phyloP scores from a whole-genome alignment of 306 rosid species.

The Rubus parviflorus region DNA sequence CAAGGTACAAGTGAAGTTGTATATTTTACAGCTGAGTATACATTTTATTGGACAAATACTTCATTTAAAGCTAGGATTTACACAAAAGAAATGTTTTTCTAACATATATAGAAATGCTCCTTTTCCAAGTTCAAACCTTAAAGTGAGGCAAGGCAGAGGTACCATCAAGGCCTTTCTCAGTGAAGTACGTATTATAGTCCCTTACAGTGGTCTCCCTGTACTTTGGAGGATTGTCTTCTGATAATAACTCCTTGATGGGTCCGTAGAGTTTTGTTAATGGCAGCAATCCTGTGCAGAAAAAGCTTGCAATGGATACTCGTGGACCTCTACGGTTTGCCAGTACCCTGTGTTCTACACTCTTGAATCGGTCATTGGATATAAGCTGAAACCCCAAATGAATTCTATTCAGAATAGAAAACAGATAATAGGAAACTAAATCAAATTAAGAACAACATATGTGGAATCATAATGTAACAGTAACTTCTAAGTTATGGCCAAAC shows the following conservation, averaged over 20 bases:
- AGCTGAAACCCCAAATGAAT: background rate
- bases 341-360: conserved; percentile 36
- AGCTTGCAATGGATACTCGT: conserved; percentile 2
- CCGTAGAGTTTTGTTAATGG: background rate
- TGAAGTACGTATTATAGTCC: background rate
- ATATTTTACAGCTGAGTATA: background rate
- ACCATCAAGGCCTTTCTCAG: background rate
- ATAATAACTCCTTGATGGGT: conserved; percentile 12
- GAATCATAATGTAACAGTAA: background rate
- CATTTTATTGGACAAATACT: background rate
- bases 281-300: conserved; percentile 10
- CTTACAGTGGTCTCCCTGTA: conserved; percentile 11
- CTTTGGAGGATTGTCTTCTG: conserved; percentile 12
- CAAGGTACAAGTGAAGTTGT: too few relatives aligned
- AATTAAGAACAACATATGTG: background rate
- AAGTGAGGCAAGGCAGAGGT: conserved; percentile 1
- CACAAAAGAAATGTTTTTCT: background rate
- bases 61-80: too few relatives aligned
- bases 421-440: background rate
- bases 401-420: background rate
- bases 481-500: background rate
- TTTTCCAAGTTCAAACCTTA: background rate
- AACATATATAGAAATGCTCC: background rate
- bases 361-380: conserved; percentile 49
- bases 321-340: conserved; percentile 26